Conservation (phyloP, 2,329 filamentous ascomycete genomes). For the Myriosclerotinia scirpicola region DNA sequence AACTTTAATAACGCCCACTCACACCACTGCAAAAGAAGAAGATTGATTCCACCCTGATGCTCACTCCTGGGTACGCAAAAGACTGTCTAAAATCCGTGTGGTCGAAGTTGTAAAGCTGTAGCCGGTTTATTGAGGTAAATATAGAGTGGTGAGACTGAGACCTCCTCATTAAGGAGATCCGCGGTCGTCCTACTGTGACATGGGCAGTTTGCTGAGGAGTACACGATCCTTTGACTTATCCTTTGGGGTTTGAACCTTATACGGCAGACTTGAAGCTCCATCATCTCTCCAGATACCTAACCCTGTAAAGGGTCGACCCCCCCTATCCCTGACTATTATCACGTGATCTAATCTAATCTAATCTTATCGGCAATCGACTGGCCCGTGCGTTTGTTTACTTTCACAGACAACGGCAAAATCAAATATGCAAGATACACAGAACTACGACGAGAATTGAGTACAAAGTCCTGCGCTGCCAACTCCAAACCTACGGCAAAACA, state of each 20-base stretch:
- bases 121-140: not conserved
- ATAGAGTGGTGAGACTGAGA: not conserved
- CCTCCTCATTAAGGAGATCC: not conserved
- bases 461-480: not conserved
- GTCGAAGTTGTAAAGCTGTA: not conserved
- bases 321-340: not conserved
- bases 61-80: not conserved
- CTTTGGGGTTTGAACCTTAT: not conserved
- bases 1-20: not conserved
- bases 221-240: not conserved
- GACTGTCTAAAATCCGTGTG: not conserved
- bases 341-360: not conserved
- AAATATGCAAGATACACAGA: conserved; percentile 2
- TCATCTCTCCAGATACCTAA: not conserved
- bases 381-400: conserved; percentile 26
- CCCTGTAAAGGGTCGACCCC: too few species aligned
- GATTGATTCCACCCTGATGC: not conserved
- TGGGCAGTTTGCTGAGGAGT: not conserved
- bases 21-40: not conserved
- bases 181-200: not conserved
- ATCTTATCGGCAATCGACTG: conserved; percentile 20
- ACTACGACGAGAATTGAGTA: not conserved
- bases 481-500: not conserved
- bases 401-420: not conserved
- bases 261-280: not conserved